Percentiles rank a stretch among this genome's conserved stretches.
Conservation (phyloP, 768 basidiomycete species). For the Mycena galopus region DNA sequence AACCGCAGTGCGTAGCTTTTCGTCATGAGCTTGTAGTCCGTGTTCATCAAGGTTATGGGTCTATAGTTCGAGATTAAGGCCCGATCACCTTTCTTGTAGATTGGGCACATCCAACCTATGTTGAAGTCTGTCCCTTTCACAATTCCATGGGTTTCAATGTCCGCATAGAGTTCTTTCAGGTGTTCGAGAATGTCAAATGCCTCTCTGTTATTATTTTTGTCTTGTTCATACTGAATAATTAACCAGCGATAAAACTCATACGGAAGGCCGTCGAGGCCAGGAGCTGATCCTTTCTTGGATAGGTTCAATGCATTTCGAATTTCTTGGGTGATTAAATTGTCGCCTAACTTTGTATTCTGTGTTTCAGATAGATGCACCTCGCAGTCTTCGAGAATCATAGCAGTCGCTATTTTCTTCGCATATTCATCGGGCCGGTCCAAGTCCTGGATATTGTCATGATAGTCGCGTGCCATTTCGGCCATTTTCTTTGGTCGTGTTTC, state of each 20-base stretch:
- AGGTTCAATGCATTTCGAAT: too few relatives aligned
- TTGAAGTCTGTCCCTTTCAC: neutral
- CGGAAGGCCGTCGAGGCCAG: too few relatives aligned
- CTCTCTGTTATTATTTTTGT: neutral
- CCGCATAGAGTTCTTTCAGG: neutral
- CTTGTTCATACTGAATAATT: neutral
- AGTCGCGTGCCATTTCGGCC: conserved; percentile 2
- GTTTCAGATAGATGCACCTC: too few relatives aligned
- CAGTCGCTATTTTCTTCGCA: neutral
- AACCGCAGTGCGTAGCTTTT: neutral
- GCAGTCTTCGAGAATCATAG: neutral
- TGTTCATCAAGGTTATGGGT: too few relatives aligned
- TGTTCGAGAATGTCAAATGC: neutral
- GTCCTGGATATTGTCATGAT: neutral
- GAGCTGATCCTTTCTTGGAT: too few relatives aligned
- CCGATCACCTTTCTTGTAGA: too few relatives aligned
- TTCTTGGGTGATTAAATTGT: too few relatives aligned
- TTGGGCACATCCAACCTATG: conserved; percentile 1
- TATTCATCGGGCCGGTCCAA: neutral
- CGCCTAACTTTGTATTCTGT: too few relatives aligned
- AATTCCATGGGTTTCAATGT: neutral
- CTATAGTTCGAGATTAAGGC: too few relatives aligned
- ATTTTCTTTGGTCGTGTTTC: conserved; percentile 5
- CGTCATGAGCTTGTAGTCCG: too few relatives aligned
- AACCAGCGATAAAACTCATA: too few relatives aligned